These are phyloP conservation scores for Oryza officinalis DNA, from an alignment of 176 grass and related monocot genomes.

Conservation along the genomic window DNA sequence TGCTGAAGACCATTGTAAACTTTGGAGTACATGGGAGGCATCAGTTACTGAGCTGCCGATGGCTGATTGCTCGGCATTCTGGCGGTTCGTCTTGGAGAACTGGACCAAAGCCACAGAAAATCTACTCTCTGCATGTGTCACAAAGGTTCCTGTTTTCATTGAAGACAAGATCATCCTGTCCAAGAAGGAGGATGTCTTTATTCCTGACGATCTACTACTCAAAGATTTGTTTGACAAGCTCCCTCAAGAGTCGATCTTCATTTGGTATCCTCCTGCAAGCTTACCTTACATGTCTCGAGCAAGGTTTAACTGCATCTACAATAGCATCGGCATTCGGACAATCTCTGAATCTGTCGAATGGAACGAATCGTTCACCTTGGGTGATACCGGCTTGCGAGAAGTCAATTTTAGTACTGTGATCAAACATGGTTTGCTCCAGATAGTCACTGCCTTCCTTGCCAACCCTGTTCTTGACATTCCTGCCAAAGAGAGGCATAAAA, in stretches of 20 bases:
- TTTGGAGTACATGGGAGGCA: constrained; percentile 58
- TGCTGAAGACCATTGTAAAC: constrained; percentile 44
- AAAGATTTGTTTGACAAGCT: constrained; percentile 52
- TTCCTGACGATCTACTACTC: constrained; percentile 67
- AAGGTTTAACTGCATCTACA: constrained; percentile 51
- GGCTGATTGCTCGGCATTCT: constrained; percentile 52
- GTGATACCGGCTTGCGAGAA: background rate
- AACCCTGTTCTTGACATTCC: constrained; percentile 45
- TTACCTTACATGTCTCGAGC: constrained; percentile 19
- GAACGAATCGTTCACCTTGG: constrained; percentile 23
- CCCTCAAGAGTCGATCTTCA: constrained; percentile 43
- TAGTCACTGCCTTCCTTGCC: constrained; percentile 51
- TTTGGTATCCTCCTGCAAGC: constrained; percentile 57
- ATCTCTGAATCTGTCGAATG: constrained; percentile 53
- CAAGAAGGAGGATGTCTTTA: constrained; percentile 50
- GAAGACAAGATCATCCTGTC: constrained; percentile 39
- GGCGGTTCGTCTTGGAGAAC: constrained; percentile 45
- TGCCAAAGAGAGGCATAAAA: constrained; percentile 35
- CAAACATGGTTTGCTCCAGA: constrained; percentile 42
- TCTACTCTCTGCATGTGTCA: constrained; percentile 37
- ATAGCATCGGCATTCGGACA: constrained; percentile 43
- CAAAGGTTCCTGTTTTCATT: constrained; percentile 42
- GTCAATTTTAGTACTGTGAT: constrained; percentile 9
- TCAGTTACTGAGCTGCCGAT: background rate
- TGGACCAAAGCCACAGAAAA: constrained; percentile 33